Conservation (phyloP, 2,329 filamentous ascomycete genomes). For the Botrytis cinerea region DNA sequence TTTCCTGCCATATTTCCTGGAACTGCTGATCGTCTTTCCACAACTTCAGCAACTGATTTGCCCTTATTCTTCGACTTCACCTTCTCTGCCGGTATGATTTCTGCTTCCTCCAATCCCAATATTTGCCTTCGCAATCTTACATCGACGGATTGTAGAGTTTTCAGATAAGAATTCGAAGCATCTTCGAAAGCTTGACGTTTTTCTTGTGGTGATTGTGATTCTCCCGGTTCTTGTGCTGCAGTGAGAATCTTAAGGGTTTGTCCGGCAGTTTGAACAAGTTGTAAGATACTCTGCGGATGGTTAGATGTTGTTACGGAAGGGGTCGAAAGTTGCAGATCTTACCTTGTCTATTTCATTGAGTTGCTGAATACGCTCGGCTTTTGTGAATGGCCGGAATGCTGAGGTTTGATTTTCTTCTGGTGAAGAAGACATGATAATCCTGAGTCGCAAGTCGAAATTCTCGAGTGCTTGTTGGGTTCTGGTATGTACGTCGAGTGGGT, state of each 20-base stretch:
- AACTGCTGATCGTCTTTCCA: constrained; percentile 2
- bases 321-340: constrained; percentile 16
- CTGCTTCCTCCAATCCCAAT: constrained; percentile 78
- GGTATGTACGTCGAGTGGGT: not conserved
- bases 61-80: constrained; percentile 33
- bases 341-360: constrained; percentile 77
- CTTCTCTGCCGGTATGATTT: constrained; percentile 59
- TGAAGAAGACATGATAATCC: constrained; percentile 25
- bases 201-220: constrained; percentile 23
- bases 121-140: constrained; percentile 75
- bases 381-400: constrained; percentile 55
- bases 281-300: constrained; percentile 40
- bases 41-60: constrained; percentile 7
- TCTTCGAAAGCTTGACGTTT: constrained; percentile 54
- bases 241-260: constrained; percentile 65
- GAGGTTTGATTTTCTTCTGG: constrained; percentile 28
- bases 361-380: constrained; percentile 77
- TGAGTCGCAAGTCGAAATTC: not conserved
- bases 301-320: constrained; percentile 8
- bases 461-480: not conserved
- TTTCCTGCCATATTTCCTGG: constrained; percentile 17
- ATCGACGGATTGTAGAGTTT: constrained; percentile 71
- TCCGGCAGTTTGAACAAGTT: constrained; percentile 59
- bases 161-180: constrained; percentile 68
- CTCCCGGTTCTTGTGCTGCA: constrained; percentile 44